Conservation (phyloP, 148 eudicot genomes). For the Pouteria glomerata region DNA sequence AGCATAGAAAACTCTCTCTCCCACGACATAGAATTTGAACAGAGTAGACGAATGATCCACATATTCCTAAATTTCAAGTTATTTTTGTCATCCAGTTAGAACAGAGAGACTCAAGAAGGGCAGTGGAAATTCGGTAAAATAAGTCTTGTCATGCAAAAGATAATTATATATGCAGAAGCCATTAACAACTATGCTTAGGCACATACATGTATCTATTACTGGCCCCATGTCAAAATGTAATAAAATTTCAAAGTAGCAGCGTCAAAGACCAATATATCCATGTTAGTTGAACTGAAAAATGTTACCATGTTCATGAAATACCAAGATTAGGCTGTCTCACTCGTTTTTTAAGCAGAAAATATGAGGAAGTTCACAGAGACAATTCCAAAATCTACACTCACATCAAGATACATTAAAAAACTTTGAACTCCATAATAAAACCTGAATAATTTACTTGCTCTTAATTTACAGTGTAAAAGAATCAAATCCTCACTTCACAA, state of each 20-base stretch:
- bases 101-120: not conserved
- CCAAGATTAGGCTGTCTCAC: too few species aligned
- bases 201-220: not conserved
- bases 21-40: conserved; percentile 83
- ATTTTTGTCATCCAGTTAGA: conserved; percentile 8
- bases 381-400: too few species aligned
- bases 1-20: conserved; percentile 65
- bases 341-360: not conserved
- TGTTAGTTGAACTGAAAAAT: too few species aligned
- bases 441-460: too few species aligned
- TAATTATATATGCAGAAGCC: not conserved
- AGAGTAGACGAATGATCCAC: conserved; percentile 79
- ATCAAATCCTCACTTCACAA: too few species aligned
- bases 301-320: too few species aligned
- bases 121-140: not conserved
- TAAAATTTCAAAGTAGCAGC: too few species aligned
- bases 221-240: not conserved
- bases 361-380: too few species aligned
- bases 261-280: too few species aligned
- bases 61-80: conserved; percentile 63
- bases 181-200: not conserved
- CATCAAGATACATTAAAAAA: too few species aligned
- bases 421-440: too few species aligned
- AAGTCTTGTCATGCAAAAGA: not conserved
- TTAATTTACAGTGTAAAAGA: too few species aligned